A percentile compares a stretch with the other conserved stretches of the same genome.
Conservation (phyloP, 768 basidiomycete species). For the Scleroderma bovista region DNA sequence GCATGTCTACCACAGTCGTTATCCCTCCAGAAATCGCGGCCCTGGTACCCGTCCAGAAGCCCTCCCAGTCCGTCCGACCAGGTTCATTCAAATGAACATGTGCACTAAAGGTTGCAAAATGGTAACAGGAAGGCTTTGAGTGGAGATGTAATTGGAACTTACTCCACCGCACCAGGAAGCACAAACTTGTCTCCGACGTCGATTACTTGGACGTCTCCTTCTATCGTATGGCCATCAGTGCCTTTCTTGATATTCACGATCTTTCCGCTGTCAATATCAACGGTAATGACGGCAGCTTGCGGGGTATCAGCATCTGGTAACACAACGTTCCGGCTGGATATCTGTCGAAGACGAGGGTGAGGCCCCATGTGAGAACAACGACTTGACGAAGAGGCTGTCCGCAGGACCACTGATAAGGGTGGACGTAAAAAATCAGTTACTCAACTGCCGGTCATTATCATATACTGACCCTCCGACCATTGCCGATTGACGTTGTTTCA, state of each 20-base stretch:
- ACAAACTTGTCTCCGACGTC: constrained; percentile 56
- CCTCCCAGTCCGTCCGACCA: constrained; percentile 91
- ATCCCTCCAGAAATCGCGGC: constrained; percentile 92
- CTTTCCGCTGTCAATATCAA: constrained; percentile 53
- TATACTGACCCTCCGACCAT: no score
- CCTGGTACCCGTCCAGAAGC: constrained; percentile 84
- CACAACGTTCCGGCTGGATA: constrained; percentile 53
- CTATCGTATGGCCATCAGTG: constrained; percentile 16
- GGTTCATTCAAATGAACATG: constrained; percentile 95
- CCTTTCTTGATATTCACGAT: constrained; percentile 45
- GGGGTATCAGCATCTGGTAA: constrained; percentile 45
- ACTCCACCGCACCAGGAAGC: constrained; percentile 83
- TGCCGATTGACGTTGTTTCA: no score
- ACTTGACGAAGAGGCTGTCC: constrained; percentile 6
- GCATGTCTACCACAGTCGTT: constrained; percentile 98
- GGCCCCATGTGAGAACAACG: neutral
- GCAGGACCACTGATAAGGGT: no score
- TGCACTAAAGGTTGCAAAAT: constrained; percentile 47
- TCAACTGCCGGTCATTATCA: no score
- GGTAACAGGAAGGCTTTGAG: neutral
- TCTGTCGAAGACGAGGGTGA: constrained; percentile 26
- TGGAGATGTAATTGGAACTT: neutral
- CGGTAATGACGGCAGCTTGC: constrained; percentile 60
- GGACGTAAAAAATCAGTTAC: no score
- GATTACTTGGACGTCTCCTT: constrained; percentile 35